Conservation (phyloP, 352 stramenopile species). For the Pythium dissotocum region DNA sequence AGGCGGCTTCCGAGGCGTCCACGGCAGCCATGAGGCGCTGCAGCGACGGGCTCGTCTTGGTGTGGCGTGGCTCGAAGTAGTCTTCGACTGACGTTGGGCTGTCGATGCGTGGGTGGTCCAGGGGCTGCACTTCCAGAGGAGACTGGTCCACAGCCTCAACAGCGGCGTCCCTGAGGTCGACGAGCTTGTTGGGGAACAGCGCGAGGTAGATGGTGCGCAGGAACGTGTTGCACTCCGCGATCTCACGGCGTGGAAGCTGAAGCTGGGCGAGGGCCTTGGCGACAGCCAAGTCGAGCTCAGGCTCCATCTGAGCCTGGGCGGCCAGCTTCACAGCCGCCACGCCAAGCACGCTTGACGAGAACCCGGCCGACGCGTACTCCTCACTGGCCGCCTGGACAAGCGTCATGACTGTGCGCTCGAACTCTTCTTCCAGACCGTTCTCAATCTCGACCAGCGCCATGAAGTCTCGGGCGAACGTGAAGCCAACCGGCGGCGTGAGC, state of each 20-base stretch:
- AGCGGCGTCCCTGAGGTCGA: constrained; percentile 4
- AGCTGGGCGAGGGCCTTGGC: constrained; percentile 16
- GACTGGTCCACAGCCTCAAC: constrained; percentile 3
- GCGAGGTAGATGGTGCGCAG: constrained; percentile 17
- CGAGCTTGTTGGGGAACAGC: constrained; percentile 16
- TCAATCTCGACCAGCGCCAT: constrained; percentile 36
- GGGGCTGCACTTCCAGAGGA: constrained; percentile 8
- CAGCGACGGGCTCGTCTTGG: constrained; percentile 19
- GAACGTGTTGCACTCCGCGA: constrained; percentile 15
- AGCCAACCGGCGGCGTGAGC: constrained; percentile 62
- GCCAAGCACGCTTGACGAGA: constrained; percentile 15
- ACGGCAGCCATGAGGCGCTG: constrained; percentile 23
- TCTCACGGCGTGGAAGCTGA: constrained; percentile 11
- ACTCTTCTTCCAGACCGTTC: constrained; percentile 13
- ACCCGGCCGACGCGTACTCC: constrained; percentile 22
- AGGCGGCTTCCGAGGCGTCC: background rate
- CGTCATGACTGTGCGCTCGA: constrained; percentile 19
- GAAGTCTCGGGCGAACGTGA: constrained; percentile 70
- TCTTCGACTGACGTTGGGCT: constrained; percentile 27
- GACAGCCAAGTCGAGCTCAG: constrained; percentile 8
- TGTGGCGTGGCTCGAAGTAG: constrained; percentile 23
- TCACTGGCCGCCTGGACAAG: constrained; percentile 25
- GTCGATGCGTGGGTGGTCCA: constrained; percentile 15
- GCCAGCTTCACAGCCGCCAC: constrained; percentile 21
- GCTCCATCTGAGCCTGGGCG: constrained; percentile 15